Evolutionary conservation across 208 protist species (phyloP), one percentile per base, ranked within the genome.

Genomic region (Leptomonas pyrrhocoris): DNA sequence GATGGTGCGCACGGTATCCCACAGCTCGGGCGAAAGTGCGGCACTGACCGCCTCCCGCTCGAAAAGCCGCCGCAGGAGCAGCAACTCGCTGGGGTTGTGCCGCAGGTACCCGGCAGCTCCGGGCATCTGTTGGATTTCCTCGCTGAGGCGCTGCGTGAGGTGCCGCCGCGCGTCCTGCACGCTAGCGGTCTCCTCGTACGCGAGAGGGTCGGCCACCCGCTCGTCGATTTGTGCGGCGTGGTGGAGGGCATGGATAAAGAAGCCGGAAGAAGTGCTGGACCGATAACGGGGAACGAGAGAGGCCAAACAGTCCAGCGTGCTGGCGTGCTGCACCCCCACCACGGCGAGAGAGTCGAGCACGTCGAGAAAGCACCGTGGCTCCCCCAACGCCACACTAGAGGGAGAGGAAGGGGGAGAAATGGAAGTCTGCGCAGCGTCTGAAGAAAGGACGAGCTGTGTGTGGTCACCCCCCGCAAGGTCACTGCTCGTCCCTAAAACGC

Each of bases 1-100:
- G 46, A 92, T 68, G 8, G 21, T 58, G 0, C 92, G 80, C 23
- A 93, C 73, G 3, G 74, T 74, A 64, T 96, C 88, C 89, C 92
- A 96, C 56, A 96, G 61, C 19, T 57, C 68, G 1, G 78, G 77
- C n/a, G 79, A 78, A 25, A 81, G 60, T 2, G 79, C 53, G 8
- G 53, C 53, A 18, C 90, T 64, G 7, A 54, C 45, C 8, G 80
- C 68, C 31, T 77, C 58, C 40, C 69, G 76, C 68, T 96, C 92
- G 66, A 90, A 96, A 16, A 93, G 60, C 7, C 67, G 73, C 25
- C 92, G 88, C 42, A 93, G 73, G 8, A 68, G 27, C 2, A 96
- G 63, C 18, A 90, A 71, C 28, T 90, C 63, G n/a, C 79, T 45
- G 2, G 83, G 80, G 68, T 89, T 56, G 25, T 48, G 77, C 4